phyloP scores from a whole-genome alignment of 2,329 filamentous ascomycete species.

The Fusarium circinatum region DNA sequence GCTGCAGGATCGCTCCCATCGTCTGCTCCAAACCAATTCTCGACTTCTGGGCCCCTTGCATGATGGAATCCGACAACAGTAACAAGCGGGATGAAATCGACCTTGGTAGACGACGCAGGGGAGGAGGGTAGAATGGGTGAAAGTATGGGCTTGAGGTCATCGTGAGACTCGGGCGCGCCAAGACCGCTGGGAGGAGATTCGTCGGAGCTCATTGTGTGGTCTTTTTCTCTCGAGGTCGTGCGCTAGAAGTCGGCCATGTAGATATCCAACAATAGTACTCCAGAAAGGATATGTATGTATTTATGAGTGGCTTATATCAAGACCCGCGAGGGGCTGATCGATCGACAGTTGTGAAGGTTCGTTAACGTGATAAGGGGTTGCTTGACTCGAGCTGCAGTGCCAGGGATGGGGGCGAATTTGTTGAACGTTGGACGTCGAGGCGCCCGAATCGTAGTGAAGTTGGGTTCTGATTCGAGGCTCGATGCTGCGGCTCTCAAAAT shows the following conservation, averaged over 20 bases:
- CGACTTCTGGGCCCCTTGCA: constrained; percentile 89
- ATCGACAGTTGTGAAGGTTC: background rate
- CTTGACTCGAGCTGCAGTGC: constrained; percentile 4
- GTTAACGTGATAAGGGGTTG: constrained; percentile 21
- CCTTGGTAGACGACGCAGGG: constrained; percentile 45
- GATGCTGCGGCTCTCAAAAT: background rate
- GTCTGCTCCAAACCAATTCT: constrained; percentile 84
- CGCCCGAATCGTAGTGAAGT: constrained; percentile 5
- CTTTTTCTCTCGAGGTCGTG: background rate
- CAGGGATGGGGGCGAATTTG: background rate
- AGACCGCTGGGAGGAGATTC: constrained; percentile 38
- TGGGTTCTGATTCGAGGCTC: background rate
- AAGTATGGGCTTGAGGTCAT: constrained; percentile 45
- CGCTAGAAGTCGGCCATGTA: constrained; percentile 39
- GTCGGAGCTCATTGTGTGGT: constrained; percentile 44
- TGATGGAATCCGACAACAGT: constrained; percentile 88
- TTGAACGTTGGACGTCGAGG: constrained; percentile 24
- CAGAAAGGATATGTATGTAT: background rate
- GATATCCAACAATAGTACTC: constrained; percentile 5
- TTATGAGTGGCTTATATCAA: background rate
- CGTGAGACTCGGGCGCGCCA: constrained; percentile 36
- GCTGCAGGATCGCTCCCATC: constrained; percentile 80
- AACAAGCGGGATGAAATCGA: constrained; percentile 73
- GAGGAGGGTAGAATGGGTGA: constrained; percentile 48
- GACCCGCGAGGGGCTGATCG: background rate